Conservation (phyloP, 2,329 filamentous ascomycete genomes). For the Myriosclerotinia duriaeana region DNA sequence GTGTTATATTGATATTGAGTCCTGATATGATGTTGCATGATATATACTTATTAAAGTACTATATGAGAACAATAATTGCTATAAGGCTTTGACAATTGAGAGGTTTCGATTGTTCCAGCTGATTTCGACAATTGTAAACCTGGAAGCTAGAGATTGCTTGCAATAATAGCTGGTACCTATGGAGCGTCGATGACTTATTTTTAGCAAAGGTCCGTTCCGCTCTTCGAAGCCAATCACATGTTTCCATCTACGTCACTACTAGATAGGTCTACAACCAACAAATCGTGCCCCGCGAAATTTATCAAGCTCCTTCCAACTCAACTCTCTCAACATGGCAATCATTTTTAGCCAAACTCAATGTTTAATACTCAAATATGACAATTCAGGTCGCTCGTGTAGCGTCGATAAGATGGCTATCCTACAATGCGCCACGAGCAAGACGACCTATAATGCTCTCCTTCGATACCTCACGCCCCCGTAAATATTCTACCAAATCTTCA, state of each 20-base stretch:
- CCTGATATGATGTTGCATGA: not conserved
- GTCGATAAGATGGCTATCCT: constrained; percentile 34
- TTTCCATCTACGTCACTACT: constrained; percentile 35
- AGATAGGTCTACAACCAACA: not conserved
- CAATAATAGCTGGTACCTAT: no score
- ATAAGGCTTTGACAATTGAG: no score
- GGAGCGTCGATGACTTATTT: constrained; percentile 4
- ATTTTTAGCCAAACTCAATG: constrained; percentile 33
- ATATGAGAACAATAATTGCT: no score
- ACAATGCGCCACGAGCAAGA: constrained; percentile 28
- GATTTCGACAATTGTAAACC: no score
- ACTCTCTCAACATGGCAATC: constrained; percentile 27
- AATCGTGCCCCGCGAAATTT: constrained; percentile 26
- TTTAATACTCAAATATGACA: constrained; percentile 33
- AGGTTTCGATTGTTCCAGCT: no score
- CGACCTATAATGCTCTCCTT: constrained; percentile 22
- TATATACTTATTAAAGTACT: no score
- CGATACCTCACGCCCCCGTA: constrained; percentile 12
- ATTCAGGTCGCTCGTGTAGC: constrained; percentile 34
- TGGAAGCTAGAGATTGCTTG: no score
- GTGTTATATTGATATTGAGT: not conserved
- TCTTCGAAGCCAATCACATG: constrained; percentile 31
- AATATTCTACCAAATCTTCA: not conserved
- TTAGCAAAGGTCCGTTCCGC: constrained; percentile 2
- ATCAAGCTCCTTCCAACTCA: constrained; percentile 27